These are phyloP conservation scores for Phlebopus sp. DNA, from an alignment of 1,284 basidiomycete species.

Conservation along the genomic window DNA sequence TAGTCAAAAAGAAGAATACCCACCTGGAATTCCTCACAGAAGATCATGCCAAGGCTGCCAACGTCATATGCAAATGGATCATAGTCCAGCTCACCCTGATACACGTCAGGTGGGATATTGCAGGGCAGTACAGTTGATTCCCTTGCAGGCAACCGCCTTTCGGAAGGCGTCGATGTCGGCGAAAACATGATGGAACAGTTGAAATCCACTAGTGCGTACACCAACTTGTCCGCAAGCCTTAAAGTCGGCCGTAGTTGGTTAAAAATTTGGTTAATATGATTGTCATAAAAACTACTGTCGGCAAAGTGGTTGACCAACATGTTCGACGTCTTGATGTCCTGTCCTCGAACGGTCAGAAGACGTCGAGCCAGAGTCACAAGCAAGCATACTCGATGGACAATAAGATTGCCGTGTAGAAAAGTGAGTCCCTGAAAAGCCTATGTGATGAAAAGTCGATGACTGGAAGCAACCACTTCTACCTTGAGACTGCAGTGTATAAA, in stretches of 20 bases:
- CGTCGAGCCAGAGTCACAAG: background rate
- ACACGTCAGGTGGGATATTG: slow-evolving; percentile 12
- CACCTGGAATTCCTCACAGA: slow-evolving; percentile 9
- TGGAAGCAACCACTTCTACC: background rate
- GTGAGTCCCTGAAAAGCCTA: slow-evolving; percentile 12
- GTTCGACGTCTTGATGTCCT: background rate
- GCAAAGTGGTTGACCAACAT: background rate
- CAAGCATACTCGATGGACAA: slow-evolving; percentile 18
- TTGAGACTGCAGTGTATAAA: slow-evolving; percentile 2
- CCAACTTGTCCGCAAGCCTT: background rate
- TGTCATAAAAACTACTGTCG: too few species aligned
- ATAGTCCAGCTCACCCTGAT: slow-evolving; percentile 28
- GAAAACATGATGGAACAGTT: slow-evolving; percentile 18
- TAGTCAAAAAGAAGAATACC: background rate
- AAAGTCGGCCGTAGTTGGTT: background rate
- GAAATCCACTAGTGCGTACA: slow-evolving; percentile 18
- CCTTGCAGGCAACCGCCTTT: slow-evolving; percentile 9
- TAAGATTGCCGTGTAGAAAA: slow-evolving; percentile 18
- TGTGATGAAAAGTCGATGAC: background rate
- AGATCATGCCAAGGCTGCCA: slow-evolving; percentile 16
- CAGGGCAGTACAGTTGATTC: slow-evolving; percentile 11
- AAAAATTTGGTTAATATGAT: too few species aligned
- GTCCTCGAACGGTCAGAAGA: background rate
- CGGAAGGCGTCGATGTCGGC: background rate
- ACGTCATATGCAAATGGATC: slow-evolving; percentile 32